Percentiles rank a stretch among this genome's conserved stretches.
These are phyloP conservation scores for Didymella keratinophila DNA, from an alignment of 2,329 filamentous ascomycete species.

Conservation along the genomic window DNA sequence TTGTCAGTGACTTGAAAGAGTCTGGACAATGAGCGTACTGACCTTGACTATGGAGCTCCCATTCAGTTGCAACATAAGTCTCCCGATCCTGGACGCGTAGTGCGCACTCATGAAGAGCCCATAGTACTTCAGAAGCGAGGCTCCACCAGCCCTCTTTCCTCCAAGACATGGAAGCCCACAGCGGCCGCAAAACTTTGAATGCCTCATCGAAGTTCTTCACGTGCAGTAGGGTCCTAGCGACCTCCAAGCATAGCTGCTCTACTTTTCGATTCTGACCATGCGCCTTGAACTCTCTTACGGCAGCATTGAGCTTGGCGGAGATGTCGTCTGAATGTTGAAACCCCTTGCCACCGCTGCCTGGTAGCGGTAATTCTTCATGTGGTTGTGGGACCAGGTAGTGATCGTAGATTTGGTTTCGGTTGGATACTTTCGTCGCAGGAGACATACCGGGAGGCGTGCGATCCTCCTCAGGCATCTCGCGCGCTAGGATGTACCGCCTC, in stretches of 20 bases:
- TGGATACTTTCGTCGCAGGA: slow-evolving; percentile 63
- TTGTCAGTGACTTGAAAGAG: slow-evolving; percentile 21
- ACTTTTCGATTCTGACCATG: slow-evolving; percentile 62
- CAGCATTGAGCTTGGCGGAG: slow-evolving; percentile 55
- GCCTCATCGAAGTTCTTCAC: slow-evolving; percentile 61
- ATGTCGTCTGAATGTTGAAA: slow-evolving; percentile 63
- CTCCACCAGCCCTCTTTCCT: slow-evolving; percentile 67
- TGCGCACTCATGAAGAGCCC: slow-evolving; percentile 63
- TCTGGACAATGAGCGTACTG: slow-evolving; percentile 2
- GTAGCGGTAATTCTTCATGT: slow-evolving; percentile 61
- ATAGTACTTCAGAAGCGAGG: slow-evolving; percentile 62
- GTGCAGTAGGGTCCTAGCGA: slow-evolving; percentile 62
- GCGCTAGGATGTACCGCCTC: slow-evolving; percentile 59
- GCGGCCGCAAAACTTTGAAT: slow-evolving; percentile 58
- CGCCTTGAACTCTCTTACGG: slow-evolving; percentile 60
- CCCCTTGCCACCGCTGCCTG: slow-evolving; percentile 49
- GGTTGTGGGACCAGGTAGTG: slow-evolving; percentile 68
- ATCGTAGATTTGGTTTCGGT: slow-evolving; percentile 64
- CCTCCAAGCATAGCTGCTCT: slow-evolving; percentile 63
- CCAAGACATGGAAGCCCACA: slow-evolving; percentile 67
- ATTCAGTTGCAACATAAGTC: slow-evolving; percentile 62
- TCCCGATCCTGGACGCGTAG: slow-evolving; percentile 55
- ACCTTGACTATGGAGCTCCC: slow-evolving; percentile 60
- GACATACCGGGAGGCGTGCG: slow-evolving; percentile 63
- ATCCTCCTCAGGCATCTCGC: slow-evolving; percentile 67